Percentiles rank a stretch among this genome's conserved stretches.
Evolutionary conservation across 495 filamentous ascomycete species (phyloP).

Genomic region (Penicillium cinerascens): DNA sequence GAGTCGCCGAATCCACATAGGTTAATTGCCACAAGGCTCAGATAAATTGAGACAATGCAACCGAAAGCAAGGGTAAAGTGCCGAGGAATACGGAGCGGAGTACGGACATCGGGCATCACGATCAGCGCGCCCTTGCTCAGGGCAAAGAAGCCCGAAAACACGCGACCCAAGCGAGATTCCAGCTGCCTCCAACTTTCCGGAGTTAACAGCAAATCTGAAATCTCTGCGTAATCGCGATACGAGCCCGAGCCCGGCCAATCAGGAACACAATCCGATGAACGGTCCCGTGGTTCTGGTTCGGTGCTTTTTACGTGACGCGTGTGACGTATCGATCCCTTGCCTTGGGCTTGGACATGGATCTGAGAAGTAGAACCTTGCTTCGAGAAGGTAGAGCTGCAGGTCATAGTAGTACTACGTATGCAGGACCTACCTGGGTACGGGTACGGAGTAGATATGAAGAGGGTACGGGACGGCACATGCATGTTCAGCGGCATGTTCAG

Average conservation of each 20-base stretch:
- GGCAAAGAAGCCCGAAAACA: background rate
- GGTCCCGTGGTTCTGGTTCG: slow-evolving; percentile 8
- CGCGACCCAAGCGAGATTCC: background rate
- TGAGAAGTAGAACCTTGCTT: slow-evolving; percentile 22
- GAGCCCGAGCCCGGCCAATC: background rate
- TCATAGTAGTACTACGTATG: no score
- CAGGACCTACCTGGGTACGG: no score
- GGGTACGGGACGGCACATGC: no score
- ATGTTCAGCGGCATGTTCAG: no score
- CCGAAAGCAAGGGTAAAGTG: background rate
- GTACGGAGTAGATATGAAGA: background rate
- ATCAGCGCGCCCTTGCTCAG: background rate
- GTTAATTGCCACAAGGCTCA: slow-evolving; percentile 1
- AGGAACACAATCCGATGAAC: background rate
- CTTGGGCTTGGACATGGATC: slow-evolving; percentile 11
- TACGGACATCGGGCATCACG: background rate
- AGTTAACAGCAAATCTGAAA: background rate
- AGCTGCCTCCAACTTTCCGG: no score
- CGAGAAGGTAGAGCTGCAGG: slow-evolving; percentile 14
- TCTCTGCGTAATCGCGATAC: slow-evolving; percentile 7
- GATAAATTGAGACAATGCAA: no score
- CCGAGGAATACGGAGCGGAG: background rate
- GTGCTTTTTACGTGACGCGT: slow-evolving; percentile 4
- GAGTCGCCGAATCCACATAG: slow-evolving; percentile 5
- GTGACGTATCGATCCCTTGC: slow-evolving; percentile 21